Evolutionary conservation across 345 rosid genomes (phyloP), one percentile per base, ranked within the genome.

Genomic region (Salix dunnii): DNA sequence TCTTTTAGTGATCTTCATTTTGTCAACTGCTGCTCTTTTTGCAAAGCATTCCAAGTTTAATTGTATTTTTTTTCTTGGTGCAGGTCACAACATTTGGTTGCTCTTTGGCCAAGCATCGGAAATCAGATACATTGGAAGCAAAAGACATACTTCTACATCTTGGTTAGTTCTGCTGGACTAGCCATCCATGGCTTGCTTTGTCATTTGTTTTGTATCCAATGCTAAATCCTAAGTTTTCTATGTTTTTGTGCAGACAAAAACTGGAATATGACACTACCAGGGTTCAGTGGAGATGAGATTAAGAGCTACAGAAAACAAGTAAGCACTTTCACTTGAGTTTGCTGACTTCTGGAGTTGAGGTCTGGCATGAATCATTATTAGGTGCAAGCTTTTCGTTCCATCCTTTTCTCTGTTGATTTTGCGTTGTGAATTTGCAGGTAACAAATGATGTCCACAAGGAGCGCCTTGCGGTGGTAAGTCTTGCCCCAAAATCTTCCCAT

Each of bases 31-130:
- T 13, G 7, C 3, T 13, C 63, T 25, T 27, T 64, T 25, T 64
- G 18, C 35, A 7, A 11, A 60, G 17, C 40, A 30, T 66, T 66
- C 69, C 35, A 74, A 2, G 11, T 43, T 36, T 17, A 18, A 25
- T 18, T 62, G 2, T 33, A 68, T 46, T 58, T 40, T 27, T 40
- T 60, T 64, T 63, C 31, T 72, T 72, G 60, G 55, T 77, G 63
- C 89, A 93, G 99, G 90, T 96, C 77, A 93, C 98, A 65, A 82
- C 97, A 30, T 96, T 96, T 83, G 94, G 99, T 67, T 96, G 99
- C 91, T 89, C 94, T 67, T 85, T 96, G 80, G 99, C 99, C 66
- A 96, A 93, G 85, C 99, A 93, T 87, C 84, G 98, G 68, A 96
- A 93, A 83, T 96, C 99, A 43, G 91, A 90, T 71, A 88, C 89